Evolutionary conservation across 768 basidiomycete species (phyloP), one percentile per base, ranked within the genome.

Genomic region (Myochromella boudieri): DNA sequence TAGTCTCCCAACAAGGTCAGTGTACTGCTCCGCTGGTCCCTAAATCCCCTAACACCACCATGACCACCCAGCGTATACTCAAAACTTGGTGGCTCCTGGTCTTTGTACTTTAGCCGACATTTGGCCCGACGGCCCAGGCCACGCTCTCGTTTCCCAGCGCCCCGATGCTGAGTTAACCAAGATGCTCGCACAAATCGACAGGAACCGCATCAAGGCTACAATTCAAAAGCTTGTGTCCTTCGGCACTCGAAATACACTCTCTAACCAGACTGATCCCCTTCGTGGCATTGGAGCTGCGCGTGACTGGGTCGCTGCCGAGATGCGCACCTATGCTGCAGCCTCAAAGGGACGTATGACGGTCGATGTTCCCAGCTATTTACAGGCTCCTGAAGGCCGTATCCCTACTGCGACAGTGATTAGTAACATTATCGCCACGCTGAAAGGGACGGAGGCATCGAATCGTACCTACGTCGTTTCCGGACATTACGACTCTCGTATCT

Each of bases 251-350:
- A 68, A 72, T 62, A 80, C 78, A 21, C 66, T 73, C 37, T 79
- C 78, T 20, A 76, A 58, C 53, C 77, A 79, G 59, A 77, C 77
- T 4, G 73, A 79, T 54, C 76, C 78, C 14, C 56, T 60, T 7
- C 72, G 77, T 27, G 78, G 78, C 0, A 77, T 81, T 29, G 78
- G 78, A 32, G 80, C 78, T 6, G 74, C 79, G 15, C 62, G 77
- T 25, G 76, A 79, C 61, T 81, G 78, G 80, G 72, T 80, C 52
- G 74, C 73, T 3, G 53, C 69, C 3, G 64, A 79, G 57, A 69
- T 79, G 70, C 67, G 57, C 21, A 50, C 58, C 6, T 67, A 65
- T 36, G 71, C 71, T 1, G 62, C 63, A 8, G 51, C 68, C 38
- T 72, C 74, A 32, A 57, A 64, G 40, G 66, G 71, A 34, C 62